Evolutionary conservation across 169 alveolate species (phyloP).

Genomic region (Miamiensis avidus): DNA sequence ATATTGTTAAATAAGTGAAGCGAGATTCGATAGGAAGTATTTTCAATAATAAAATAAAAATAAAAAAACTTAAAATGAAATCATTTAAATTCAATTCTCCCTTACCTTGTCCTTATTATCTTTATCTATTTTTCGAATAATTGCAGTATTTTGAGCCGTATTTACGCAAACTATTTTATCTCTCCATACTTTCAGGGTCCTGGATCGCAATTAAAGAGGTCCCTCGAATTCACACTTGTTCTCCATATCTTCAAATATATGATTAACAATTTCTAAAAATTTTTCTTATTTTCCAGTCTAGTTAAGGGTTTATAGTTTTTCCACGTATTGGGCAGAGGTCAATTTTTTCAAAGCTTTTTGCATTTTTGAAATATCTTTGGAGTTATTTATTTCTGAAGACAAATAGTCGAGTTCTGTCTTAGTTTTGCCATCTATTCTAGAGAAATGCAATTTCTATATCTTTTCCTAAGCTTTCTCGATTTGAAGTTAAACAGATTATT

Average conservation of each 20-base stretch:
- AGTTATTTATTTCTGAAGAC: not conserved
- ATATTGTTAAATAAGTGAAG: too few species aligned
- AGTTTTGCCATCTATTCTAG: not conserved
- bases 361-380: not conserved
- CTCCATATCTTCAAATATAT: not conserved
- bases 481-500: not conserved
- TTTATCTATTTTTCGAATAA: not conserved
- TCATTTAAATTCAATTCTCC: too few species aligned
- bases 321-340: not conserved
- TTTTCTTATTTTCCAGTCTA: too few species aligned
- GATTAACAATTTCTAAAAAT: not conserved
- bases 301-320: not conserved
- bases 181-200: not conserved
- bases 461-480: not conserved
- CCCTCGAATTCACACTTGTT: not conserved
- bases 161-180: not conserved
- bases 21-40: too few species aligned
- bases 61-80: too few species aligned
- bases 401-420: not conserved
- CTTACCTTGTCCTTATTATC: not conserved
- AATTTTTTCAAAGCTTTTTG: too few species aligned
- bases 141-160: not conserved
- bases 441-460: not conserved
- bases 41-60: too few species aligned
- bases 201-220: not conserved